Evolutionary conservation across 1,284 basidiomycete genomes (phyloP), one percentile per base, ranked within the genome.

Genomic region (Apiotrichum montevideense): DNA sequence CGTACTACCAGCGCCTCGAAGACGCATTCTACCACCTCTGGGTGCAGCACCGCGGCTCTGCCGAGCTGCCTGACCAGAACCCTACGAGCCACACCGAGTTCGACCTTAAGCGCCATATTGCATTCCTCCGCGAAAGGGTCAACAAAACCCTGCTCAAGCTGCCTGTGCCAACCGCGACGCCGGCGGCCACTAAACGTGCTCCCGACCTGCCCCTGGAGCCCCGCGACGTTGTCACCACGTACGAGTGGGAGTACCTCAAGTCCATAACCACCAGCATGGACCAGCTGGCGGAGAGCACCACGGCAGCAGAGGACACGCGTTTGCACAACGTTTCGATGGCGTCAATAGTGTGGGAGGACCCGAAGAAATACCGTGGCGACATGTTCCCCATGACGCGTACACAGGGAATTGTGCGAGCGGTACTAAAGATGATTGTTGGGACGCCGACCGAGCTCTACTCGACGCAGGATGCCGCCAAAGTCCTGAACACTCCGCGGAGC

Each of bases 1-100:
- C 85, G 2, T 94, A 93, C 71, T 79, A 88, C 59, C 82, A 83
- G 43, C 84, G 88, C 4, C 79, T 96, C 21, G 88, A 92, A 72
- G 85, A 89, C 46, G 82, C 82, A 47, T 96, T 89, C 88, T 80
- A 85, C 70, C 80, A 84, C 2, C 71, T 93, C 9, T 93, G 89
- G 87, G 58, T 82, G 39, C 80, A 83, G 62, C 80, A 90, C 67
- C 81, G 86, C 56, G 87, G 85, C 2, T 84, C 84, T 0, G 76
- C 80, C 11, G 77, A 79, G 40, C 79, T 96, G 37, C 84, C 84
- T 0, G 93, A 96, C 66, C 80, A 83, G 6, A 81, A 90, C 66
- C 84, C 83, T 5, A 75, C 78, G 29, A 87, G 85, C 69, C 75
- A 84, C 14, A 83, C 80, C 6, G 83, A 89, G 44, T 93, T 96